These are phyloP conservation scores for Aspergillus oerlinghausenensis DNA, from an alignment of 2,329 filamentous ascomycete genomes.

Conservation along the genomic window DNA sequence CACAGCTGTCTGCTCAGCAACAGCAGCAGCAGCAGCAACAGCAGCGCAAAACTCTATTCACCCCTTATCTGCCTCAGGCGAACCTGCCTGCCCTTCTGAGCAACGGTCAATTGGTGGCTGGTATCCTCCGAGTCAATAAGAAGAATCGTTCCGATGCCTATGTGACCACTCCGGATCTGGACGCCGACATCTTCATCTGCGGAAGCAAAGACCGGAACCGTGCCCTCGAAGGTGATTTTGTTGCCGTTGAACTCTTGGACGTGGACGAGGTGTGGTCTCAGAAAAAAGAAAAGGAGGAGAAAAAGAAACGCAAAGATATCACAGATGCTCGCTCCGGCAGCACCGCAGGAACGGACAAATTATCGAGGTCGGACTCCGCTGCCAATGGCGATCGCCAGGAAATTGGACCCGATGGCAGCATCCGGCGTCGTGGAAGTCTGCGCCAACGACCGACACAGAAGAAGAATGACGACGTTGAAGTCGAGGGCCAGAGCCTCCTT, in stretches of 20 bases:
- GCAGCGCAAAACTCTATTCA: slow-evolving; percentile 97
- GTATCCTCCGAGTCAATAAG: slow-evolving; percentile 97
- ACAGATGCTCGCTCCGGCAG: slow-evolving; percentile 80
- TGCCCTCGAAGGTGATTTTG: slow-evolving; percentile 90
- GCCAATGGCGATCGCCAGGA: slow-evolving; percentile 59
- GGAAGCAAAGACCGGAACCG: slow-evolving; percentile 98
- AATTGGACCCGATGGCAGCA: slow-evolving; percentile 68
- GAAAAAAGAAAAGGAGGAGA: slow-evolving; percentile 99
- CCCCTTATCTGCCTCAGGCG: slow-evolving; percentile 92
- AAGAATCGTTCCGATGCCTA: slow-evolving; percentile 99
- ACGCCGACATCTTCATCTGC: slow-evolving; percentile 98
- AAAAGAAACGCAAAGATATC: slow-evolving; percentile 99
- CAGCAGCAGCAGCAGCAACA: slow-evolving; percentile 74
- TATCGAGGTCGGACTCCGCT: slow-evolving; percentile 54
- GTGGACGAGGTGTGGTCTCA: slow-evolving; percentile 98
- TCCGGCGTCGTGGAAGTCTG: slow-evolving; percentile 89
- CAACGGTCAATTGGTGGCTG: slow-evolving; percentile 91
- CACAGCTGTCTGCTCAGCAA: slow-evolving; percentile 51
- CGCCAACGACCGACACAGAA: slow-evolving; percentile 97
- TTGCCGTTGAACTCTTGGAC: slow-evolving; percentile 91
- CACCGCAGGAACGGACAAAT: slow-evolving; percentile 64
- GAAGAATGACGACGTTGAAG: slow-evolving; percentile 99
- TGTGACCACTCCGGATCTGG: slow-evolving; percentile 87
- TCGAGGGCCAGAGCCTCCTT: slow-evolving; percentile 93
- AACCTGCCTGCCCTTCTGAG: slow-evolving; percentile 84